A percentile compares a stretch with the other conserved stretches of the same genome.
phyloP scores from a whole-genome alignment of 2,329 filamentous ascomycete species.

The Aspergillus sp. region DNA sequence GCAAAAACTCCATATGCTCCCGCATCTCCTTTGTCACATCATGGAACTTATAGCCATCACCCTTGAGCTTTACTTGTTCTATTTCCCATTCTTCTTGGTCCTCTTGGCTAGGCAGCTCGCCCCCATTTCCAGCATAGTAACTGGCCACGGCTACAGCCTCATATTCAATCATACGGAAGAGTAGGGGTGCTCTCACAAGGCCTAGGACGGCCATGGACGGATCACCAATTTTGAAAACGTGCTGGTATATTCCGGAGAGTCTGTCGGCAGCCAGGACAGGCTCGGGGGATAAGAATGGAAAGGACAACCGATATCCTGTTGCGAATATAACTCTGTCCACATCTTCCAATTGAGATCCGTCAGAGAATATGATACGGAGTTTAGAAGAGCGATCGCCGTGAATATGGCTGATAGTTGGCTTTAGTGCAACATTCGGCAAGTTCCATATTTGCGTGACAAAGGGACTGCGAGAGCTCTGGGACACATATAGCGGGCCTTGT shows the following conservation, averaged over 20 bases:
- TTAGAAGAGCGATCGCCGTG: background rate
- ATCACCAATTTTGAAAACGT: constrained; percentile 31
- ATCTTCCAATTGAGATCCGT: constrained; percentile 17
- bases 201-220: constrained; percentile 31
- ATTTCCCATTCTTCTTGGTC: constrained; percentile 30
- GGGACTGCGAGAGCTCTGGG: constrained; percentile 22
- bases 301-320: constrained; percentile 31
- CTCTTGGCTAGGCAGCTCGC: constrained; percentile 19
- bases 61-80: constrained; percentile 21
- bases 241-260: constrained; percentile 29
- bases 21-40: constrained; percentile 35
- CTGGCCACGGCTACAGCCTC: constrained; percentile 32
- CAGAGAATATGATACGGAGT: constrained; percentile 20
- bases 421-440: constrained; percentile 25
- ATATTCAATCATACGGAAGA: constrained; percentile 32
- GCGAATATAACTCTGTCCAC: constrained; percentile 32
- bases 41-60: constrained; percentile 21
- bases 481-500: constrained; percentile 24
- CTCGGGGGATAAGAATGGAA: constrained; percentile 28
- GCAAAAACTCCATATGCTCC: constrained; percentile 42
- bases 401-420: constrained; percentile 20
- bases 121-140: constrained; percentile 26
- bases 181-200: constrained; percentile 28
- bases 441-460: constrained; percentile 21
- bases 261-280: constrained; percentile 23